Evolutionary conservation across 495 filamentous ascomycete genomes (phyloP), one percentile per base, ranked within the genome.

Genomic region (Talaromyces nanjingensis): DNA sequence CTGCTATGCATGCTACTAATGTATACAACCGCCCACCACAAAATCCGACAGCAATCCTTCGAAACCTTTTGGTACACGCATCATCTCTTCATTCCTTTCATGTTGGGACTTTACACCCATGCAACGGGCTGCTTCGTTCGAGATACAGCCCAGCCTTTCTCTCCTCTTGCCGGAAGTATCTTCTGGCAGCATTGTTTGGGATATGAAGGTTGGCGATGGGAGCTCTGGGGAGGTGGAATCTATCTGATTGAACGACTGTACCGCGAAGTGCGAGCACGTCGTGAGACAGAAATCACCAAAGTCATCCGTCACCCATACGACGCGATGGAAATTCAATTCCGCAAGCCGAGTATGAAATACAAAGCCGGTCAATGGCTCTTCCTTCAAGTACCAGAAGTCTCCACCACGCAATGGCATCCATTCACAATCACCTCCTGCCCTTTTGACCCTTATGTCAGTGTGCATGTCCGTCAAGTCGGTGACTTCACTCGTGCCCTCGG

Each of bases 41-140:
- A 89, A 67, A 98, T 99, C 68, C 89, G 94, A 59, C 91, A 98
- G 72, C 94, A 99, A 71, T 96, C 90, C 2, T 99, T 90, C 74
- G 94, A 99, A 76, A 93, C 93, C 1, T 99, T 99, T 72, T 98
- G 93, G 94, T 99, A 99, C 75, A 96, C 91, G 11, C 94, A 99
- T 74, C 96, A 99, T 67, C 84, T 99, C 9, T 97, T 97, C 72
- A 89, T 99, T 65, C 93, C 96, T 14, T 99, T 99, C 77, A 77
- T 97, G 71, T 82, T 99, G 47, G 91, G 83, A 18, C 84, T 98
- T 54, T 99, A 99, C 69, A 98, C 94, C 27, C 94, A 99, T 74
- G 92, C 94, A 9, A 91, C 91, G 14, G 91, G 91, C 49, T 99
- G 94, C 75, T 99, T 99, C 77, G 94, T 98, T 64, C 89, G 92